Percentiles rank a stretch among this genome's conserved stretches.
phyloP scores from a whole-genome alignment of 129 eudicot species.

The Rutidosis leptorrhynchoides region DNA sequence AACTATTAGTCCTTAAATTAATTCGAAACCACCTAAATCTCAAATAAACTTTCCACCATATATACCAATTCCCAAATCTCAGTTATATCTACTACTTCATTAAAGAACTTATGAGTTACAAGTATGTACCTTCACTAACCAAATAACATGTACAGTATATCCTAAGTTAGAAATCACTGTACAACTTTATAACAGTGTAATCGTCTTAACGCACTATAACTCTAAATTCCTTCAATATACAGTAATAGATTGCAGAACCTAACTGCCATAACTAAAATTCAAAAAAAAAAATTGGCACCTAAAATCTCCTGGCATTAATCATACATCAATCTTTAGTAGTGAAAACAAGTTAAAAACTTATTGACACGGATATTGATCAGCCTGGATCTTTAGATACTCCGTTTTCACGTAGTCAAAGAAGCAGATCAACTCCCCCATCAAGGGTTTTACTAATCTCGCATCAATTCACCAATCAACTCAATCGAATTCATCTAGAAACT shows the following conservation, averaged over 20 bases:
- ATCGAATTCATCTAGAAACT: too few relatives aligned
- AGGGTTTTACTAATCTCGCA: too few relatives aligned
- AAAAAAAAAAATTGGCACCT: background rate
- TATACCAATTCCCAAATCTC: background rate
- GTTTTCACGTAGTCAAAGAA: too few relatives aligned
- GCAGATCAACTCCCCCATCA: too few relatives aligned
- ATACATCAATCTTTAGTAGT: too few relatives aligned
- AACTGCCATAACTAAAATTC: background rate
- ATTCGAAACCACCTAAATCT: constrained; percentile 1
- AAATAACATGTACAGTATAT: background rate
- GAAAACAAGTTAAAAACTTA: too few relatives aligned
- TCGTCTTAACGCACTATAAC: background rate
- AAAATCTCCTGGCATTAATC: background rate
- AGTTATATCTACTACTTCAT: background rate
- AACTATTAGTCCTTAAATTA: background rate
- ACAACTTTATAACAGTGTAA: background rate
- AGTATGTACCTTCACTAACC: constrained; percentile 1
- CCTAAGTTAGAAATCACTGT: background rate
- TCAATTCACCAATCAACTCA: too few relatives aligned
- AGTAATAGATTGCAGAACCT: constrained; percentile 3
- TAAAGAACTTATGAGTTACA: background rate
- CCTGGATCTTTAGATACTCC: too few relatives aligned
- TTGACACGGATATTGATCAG: too few relatives aligned
- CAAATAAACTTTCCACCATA: background rate
- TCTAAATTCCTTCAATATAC: too few relatives aligned